Evolutionary conservation across 768 basidiomycete species (phyloP).

Genomic region (Ramaria rubella): DNA sequence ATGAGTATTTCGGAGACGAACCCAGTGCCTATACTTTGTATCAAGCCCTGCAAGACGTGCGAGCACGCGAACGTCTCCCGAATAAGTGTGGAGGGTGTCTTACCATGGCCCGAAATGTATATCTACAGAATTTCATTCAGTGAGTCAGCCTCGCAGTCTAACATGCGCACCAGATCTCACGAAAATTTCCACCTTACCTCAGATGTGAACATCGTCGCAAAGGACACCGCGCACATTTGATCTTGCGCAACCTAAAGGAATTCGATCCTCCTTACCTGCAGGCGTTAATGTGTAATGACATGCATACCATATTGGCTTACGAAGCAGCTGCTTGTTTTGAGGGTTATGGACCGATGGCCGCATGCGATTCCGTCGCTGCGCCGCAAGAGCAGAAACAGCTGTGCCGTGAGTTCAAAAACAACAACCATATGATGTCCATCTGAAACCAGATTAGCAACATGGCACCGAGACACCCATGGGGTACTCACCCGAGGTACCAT

Average conservation of each 20-base stretch:
- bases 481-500: conserved; percentile 11
- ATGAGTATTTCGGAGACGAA: too few species aligned
- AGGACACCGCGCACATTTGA: too few species aligned
- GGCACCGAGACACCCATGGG: conserved; percentile 17
- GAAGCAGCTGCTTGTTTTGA: conserved; percentile 6
- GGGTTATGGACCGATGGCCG: conserved; percentile 19
- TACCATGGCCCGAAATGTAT: background rate
- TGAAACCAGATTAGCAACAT: conserved; percentile 10
- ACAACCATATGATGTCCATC: background rate
- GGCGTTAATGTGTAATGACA: conserved; percentile 16
- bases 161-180: background rate
- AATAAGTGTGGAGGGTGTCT: conserved; percentile 7
- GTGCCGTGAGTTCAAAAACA: conserved; percentile 12
- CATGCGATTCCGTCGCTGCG: too few species aligned
- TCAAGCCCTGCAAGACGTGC: background rate
- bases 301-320: background rate
- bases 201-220: conserved; percentile 9
- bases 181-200: background rate
- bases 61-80: background rate
- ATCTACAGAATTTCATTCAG: conserved; percentile 2
- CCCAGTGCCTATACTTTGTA: background rate
- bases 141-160: background rate
- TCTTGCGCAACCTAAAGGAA: conserved; percentile 14
- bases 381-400: too few species aligned
- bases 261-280: conserved; percentile 17